A percentile compares a stretch with the other conserved stretches of the same genome.
These are phyloP conservation scores for Pseudogymnoascus sp. DNA, from an alignment of 2,329 filamentous ascomycete genomes.

Conservation along the genomic window DNA sequence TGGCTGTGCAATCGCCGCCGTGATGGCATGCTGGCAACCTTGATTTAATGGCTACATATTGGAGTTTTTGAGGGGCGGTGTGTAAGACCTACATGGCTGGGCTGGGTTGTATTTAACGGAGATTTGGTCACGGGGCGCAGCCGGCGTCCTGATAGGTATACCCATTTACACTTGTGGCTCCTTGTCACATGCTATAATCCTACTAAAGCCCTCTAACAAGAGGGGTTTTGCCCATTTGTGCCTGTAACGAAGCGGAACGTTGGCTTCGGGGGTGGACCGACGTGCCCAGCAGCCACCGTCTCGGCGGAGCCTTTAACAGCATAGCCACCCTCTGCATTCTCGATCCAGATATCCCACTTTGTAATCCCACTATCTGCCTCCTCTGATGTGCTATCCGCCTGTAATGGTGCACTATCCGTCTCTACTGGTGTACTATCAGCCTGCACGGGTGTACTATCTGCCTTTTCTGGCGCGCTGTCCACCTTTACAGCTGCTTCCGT, in stretches of 20 bases:
- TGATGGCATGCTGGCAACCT: conserved; percentile 1
- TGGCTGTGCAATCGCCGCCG: conserved; percentile 12
- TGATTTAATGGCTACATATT: conserved; percentile 10
- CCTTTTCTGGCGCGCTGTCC: conserved; percentile 32
- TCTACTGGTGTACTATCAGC: conserved; percentile 30
- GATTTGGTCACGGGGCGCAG: neutral
- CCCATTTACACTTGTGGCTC: neutral
- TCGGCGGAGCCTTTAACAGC: conserved; percentile 51
- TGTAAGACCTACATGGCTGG: neutral
- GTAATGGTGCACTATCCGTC: conserved; percentile 32
- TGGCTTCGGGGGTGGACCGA: neutral
- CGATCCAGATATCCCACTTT: conserved; percentile 57
- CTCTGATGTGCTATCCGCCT: conserved; percentile 31
- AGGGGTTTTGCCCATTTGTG: too few species aligned
- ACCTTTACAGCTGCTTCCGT: conserved; percentile 28
- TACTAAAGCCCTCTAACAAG: neutral
- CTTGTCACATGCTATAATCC: neutral
- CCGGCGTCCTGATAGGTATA: neutral
- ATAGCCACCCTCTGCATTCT: conserved; percentile 51
- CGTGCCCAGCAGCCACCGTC: neutral
- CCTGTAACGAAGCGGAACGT: too few species aligned
- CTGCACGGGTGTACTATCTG: conserved; percentile 27
- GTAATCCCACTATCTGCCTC: conserved; percentile 14
- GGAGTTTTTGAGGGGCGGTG: neutral
- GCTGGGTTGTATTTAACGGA: conserved; percentile 2